phyloP scores from a whole-genome alignment of 805 yeast species.

The Candida dajiaensis region DNA sequence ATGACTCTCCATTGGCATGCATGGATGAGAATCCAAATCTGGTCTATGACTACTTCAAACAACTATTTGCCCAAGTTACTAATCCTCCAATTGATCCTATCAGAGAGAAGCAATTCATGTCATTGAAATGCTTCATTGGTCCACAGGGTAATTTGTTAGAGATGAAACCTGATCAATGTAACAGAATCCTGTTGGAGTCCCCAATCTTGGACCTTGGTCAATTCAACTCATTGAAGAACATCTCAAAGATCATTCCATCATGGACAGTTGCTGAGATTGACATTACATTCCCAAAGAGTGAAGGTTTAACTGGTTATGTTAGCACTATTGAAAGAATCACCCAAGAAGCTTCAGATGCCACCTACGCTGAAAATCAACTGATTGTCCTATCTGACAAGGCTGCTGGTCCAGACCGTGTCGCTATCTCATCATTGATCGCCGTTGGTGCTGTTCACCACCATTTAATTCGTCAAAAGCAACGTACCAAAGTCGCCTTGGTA shows the following conservation, averaged over 20 bases:
- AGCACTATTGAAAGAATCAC: constrained; percentile 83
- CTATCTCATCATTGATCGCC: constrained; percentile 88
- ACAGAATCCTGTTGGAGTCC: constrained; percentile 73
- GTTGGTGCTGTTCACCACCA: constrained; percentile 96
- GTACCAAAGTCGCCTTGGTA: constrained; percentile 88
- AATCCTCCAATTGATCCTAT: constrained; percentile 99
- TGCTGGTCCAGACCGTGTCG: constrained; percentile 54
- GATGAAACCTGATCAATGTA: constrained; percentile 88
- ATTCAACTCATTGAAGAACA: constrained; percentile 66
- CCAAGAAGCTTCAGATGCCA: constrained; percentile 79
- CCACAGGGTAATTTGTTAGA: constrained; percentile 97
- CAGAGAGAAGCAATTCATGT: constrained; percentile 95
- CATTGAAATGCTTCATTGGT: constrained; percentile 93
- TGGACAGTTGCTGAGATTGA: constrained; percentile 85
- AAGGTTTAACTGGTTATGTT: constrained; percentile 83
- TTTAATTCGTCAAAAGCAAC: constrained; percentile 89
- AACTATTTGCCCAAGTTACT: constrained; percentile 95
- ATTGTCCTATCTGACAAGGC: constrained; percentile 71
- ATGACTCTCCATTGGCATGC: constrained; percentile 93
- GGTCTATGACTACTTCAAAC: constrained; percentile 90
- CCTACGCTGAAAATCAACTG: constrained; percentile 67
- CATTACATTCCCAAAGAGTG: constrained; percentile 78
- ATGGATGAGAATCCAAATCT: constrained; percentile 87
- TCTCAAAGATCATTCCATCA: constrained; percentile 70
- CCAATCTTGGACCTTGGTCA: constrained; percentile 77